Evolutionary conservation across 257 asterid genomes (phyloP).

Genomic region (Solanum virginianum): DNA sequence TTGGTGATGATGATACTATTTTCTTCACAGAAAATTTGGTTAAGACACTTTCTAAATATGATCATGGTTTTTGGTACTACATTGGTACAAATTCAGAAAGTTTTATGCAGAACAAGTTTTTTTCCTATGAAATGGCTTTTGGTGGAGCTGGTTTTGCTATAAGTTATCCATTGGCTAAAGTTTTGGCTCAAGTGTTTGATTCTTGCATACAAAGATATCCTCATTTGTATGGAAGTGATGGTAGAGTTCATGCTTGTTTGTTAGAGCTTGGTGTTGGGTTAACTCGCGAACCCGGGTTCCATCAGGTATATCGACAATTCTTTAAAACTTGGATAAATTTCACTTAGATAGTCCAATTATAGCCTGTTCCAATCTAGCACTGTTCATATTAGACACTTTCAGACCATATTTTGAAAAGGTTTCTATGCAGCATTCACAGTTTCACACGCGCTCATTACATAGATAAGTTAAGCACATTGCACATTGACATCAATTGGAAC

Average conservation of each 20-base stretch:
- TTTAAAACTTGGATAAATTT: neutral
- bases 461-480: neutral
- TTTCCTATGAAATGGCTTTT: constrained; percentile 65
- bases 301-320: constrained; percentile 41
- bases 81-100: constrained; percentile 64
- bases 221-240: constrained; percentile 66
- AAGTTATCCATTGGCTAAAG: constrained; percentile 69
- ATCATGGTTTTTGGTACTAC: constrained; percentile 67
- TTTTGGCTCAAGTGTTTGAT: constrained; percentile 50
- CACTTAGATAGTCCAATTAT: neutral
- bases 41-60: constrained; percentile 66
- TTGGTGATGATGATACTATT: constrained; percentile 80
- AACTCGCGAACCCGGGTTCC: constrained; percentile 79
- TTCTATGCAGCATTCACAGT: neutral
- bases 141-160: constrained; percentile 93
- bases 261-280: constrained; percentile 66
- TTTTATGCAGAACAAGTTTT: constrained; percentile 35
- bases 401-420: neutral
- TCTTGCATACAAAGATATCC: constrained; percentile 56
- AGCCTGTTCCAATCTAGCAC: neutral
- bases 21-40: constrained; percentile 78
- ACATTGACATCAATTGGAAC: neutral
- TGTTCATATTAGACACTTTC: neutral
- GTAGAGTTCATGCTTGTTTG: constrained; percentile 55
- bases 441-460: neutral